Evolutionary conservation across 1,284 basidiomycete genomes (phyloP).

Genomic region (Malassezia sp.): DNA sequence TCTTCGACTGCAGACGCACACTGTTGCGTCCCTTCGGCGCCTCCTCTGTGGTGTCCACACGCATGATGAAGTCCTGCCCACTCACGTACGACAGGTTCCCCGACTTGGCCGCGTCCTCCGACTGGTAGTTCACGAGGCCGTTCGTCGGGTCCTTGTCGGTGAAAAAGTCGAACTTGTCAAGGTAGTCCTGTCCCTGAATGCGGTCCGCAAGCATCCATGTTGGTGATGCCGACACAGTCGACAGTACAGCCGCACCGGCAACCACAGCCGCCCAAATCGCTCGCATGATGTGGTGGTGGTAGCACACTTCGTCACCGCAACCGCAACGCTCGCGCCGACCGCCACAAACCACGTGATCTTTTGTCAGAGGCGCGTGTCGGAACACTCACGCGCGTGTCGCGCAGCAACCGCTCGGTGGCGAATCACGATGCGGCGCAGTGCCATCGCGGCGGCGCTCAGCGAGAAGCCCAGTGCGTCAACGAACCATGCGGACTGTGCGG

Average conservation of each 20-base stretch:
- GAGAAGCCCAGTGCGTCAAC: background rate
- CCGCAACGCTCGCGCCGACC: background rate
- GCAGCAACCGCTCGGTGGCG: background rate
- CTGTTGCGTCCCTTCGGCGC: constrained; percentile 26
- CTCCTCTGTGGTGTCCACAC: constrained; percentile 25
- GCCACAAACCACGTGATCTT: background rate
- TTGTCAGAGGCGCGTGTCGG: background rate
- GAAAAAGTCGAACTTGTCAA: constrained; percentile 29
- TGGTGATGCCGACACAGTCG: background rate
- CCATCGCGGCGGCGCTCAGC: constrained; percentile 7
- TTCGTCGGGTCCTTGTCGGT: constrained; percentile 31
- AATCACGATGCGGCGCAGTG: constrained; percentile 15
- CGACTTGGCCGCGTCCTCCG: constrained; percentile 16
- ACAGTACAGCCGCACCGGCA: background rate
- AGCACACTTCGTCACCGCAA: no score
- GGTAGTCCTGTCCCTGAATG: constrained; percentile 25
- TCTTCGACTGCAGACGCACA: constrained; percentile 35
- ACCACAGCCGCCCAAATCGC: no score
- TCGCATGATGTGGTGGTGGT: no score
- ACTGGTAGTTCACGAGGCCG: constrained; percentile 36
- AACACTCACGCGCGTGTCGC: background rate
- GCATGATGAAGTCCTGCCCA: constrained; percentile 28
- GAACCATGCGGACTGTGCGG: background rate
- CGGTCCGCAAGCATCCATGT: constrained; percentile 21
- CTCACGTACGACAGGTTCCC: constrained; percentile 35